Conservation (phyloP, 768 basidiomycete species). For the Boletus reticuloceps region DNA sequence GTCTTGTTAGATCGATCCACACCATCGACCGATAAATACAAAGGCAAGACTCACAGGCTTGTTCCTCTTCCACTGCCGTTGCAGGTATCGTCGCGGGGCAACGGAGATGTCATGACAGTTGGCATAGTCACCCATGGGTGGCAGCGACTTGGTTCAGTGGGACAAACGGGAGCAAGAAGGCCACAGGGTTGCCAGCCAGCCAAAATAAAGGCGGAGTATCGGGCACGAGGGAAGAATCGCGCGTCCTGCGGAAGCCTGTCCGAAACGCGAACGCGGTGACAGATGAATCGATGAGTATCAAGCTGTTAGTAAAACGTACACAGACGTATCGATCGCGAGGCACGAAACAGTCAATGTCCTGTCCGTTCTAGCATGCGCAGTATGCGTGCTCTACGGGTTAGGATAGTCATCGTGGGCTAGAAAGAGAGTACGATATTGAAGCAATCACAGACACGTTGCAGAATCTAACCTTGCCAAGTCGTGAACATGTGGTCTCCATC, state of each 20-base stretch:
- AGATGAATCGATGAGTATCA: constrained; percentile 6
- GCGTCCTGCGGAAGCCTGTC: constrained; percentile 23
- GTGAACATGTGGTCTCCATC: constrained; percentile 12
- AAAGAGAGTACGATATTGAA: constrained; percentile 1
- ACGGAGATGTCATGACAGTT: constrained; percentile 18
- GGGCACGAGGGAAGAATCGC: constrained; percentile 32
- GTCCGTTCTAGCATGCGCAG: constrained; percentile 24
- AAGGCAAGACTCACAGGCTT: constrained; percentile 33
- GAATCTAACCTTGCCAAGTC: constrained; percentile 13
- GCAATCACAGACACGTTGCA: constrained; percentile 22
- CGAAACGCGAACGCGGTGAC: constrained; percentile 25
- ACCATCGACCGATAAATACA: constrained; percentile 9
- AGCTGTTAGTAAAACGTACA: constrained; percentile 14
- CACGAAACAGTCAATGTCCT: constrained; percentile 10
- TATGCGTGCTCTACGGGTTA: constrained; percentile 22
- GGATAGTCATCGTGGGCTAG: constrained; percentile 4
- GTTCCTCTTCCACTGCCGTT: constrained; percentile 42
- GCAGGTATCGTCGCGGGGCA: constrained; percentile 34
- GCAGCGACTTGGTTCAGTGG: background rate
- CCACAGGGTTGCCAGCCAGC: background rate
- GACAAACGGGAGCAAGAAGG: constrained; percentile 9
- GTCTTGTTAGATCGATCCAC: constrained; percentile 16
- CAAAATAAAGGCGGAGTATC: constrained; percentile 23
- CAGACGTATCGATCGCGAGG: constrained; percentile 22
- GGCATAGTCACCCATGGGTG: constrained; percentile 15